Evolutionary conservation across 1,139 yeast genomes (phyloP).

Genomic region (Candida sojae): DNA sequence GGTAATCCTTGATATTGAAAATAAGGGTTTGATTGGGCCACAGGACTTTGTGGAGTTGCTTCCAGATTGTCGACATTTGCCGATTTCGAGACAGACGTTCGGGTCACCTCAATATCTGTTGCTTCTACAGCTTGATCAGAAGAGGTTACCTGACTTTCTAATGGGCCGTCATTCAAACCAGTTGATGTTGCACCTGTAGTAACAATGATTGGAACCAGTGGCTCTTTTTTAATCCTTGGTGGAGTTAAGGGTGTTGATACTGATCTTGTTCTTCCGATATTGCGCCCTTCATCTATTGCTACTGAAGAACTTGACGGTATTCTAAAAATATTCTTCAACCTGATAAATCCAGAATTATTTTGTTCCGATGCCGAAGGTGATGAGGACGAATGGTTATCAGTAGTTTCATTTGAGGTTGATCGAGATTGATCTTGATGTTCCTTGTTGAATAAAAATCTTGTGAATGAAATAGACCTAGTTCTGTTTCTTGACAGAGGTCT

Average conservation of each 20-base stretch:
- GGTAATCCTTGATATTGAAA: constrained; percentile 60
- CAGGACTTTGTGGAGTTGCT: constrained; percentile 22
- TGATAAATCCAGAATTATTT: constrained; percentile 9
- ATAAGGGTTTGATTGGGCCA: constrained; percentile 46
- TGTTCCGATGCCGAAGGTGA: constrained; percentile 5
- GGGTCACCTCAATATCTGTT: too few species aligned
- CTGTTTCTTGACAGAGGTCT: constrained; percentile 14
- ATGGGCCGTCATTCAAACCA: not conserved
- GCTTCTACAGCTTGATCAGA: not conserved
- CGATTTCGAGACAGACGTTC: too few species aligned
- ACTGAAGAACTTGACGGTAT: constrained; percentile 11
- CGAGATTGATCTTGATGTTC: constrained; percentile 10
- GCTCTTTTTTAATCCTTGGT: constrained; percentile 3
- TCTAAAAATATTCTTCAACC: constrained; percentile 13
- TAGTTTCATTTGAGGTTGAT: constrained; percentile 11
- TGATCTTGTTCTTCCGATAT: constrained; percentile 6
- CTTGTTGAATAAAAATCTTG: constrained; percentile 20
- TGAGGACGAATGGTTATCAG: constrained; percentile 1
- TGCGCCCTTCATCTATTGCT: not conserved
- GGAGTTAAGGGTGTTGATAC: constrained; percentile 6
- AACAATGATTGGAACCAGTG: not conserved
- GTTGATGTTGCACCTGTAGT: not conserved
- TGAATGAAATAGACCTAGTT: constrained; percentile 21
- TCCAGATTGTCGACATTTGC: not conserved
- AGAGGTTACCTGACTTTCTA: not conserved